Base-by-base conservation (phyloP, 148 eudicot genomes). In the Dysphania ambrosioides region DNA sequence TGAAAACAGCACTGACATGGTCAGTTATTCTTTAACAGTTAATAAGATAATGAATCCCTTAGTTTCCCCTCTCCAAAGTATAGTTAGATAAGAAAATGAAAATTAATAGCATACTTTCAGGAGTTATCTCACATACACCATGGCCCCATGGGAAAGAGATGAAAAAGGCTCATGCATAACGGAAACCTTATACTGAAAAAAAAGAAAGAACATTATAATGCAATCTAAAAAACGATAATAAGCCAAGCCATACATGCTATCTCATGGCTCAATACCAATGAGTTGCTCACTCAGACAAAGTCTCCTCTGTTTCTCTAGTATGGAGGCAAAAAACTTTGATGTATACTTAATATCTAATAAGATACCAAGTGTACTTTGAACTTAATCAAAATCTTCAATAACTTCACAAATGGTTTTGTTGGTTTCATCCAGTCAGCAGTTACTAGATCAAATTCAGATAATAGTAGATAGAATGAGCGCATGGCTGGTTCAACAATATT, bases 1-100 rank as follows among this genome's bases (percentile, higher is more conserved):
- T 74, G 31, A 71, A 51, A 70, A 62, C 40, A 53, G 53, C n/a
- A 29, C 24, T 27, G 12, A 70, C 63, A 40, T 41, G 12, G 72
- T 75, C 55, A 47, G 60, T 68, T 42, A 29, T 35, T 24, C 29
- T 71, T 23, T 16, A n/a, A 62, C 1, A 41, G 18, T 41, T 21
- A 36, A 60, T 30, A 12, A 21, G 35, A 72, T 15, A n/a, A 41
- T 23, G 11, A 29, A 32, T 62, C 38, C 18, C 26, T 19, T n/a
- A 27, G 42, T 42, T 42, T 62, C 26, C 36, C 68, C 11, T 19
- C 47, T 40, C 29, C 31, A 1, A 66, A 40, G 35, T n/a, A n/a
- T n/a, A n/a, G n/a, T n/a, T n/a, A n/a, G n/a, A n/a, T n/a, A n/a
- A n/a, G n/a, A n/a, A n/a, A n/a, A n/a, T 8, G 5, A 62, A 10